Conservation (phyloP, 192 early-diverging fungal species). For the Umbelopsis ramanniana region DNA sequence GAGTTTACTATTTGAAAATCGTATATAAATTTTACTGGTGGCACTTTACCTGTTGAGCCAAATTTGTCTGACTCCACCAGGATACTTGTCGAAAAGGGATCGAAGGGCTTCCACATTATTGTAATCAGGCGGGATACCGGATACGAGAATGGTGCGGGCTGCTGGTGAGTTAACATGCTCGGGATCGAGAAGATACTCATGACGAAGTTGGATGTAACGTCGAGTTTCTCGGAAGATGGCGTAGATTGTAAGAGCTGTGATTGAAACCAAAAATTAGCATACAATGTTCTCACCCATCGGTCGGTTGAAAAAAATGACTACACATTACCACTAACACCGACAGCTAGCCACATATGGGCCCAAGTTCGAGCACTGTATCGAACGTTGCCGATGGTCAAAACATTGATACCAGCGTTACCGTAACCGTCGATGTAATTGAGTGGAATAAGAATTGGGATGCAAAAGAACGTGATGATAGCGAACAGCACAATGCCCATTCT, state of each 20-base stretch:
- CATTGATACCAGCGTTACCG: slow-evolving; percentile 53
- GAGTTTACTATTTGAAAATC: too few relatives aligned
- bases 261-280: too few relatives aligned
- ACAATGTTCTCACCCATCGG: too few relatives aligned
- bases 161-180: slow-evolving; percentile 50
- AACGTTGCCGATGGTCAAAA: slow-evolving; percentile 78
- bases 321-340: slow-evolving; percentile 58
- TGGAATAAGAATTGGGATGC: slow-evolving; percentile 68
- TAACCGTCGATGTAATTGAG: slow-evolving; percentile 64
- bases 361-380: slow-evolving; percentile 57
- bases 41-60: slow-evolving; percentile 61
- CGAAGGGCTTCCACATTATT: slow-evolving; percentile 51
- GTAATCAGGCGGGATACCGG: slow-evolving; percentile 69
- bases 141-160: slow-evolving; percentile 70
- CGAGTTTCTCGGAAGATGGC: slow-evolving; percentile 64
- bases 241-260: slow-evolving; percentile 42
- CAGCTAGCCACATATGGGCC: slow-evolving; percentile 68
- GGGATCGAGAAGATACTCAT: slow-evolving; percentile 60
- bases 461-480: slow-evolving; percentile 55
- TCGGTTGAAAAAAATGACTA: background rate
- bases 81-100: slow-evolving; percentile 62
- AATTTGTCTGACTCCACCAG: slow-evolving; percentile 68
- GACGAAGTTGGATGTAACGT: slow-evolving; percentile 64
- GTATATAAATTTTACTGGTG: too few relatives aligned
- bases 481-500: slow-evolving; percentile 72